A percentile compares a stretch with the other conserved stretches of the same genome.
phyloP scores from a whole-genome alignment of 441 rosid species.

The Erodium texanum region DNA sequence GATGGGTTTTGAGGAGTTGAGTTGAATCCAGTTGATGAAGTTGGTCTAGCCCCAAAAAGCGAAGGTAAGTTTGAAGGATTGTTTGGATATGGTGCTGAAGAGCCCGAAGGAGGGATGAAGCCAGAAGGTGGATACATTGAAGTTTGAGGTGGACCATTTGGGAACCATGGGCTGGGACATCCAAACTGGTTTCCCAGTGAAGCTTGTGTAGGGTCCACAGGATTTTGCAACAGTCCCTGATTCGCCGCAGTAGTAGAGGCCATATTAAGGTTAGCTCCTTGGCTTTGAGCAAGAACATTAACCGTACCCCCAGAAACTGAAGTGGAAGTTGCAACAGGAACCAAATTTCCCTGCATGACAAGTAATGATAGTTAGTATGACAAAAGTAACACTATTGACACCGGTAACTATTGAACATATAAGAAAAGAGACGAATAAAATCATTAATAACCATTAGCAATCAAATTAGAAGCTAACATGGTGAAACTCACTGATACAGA shows the following conservation, averaged over 20 bases:
- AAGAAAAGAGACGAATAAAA: background rate
- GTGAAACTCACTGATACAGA: slow-evolving; percentile 66
- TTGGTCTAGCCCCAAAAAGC: slow-evolving; percentile 40
- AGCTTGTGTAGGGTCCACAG: slow-evolving; percentile 26
- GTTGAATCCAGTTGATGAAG: slow-evolving; percentile 28
- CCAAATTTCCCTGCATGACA: slow-evolving; percentile 47
- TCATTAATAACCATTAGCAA: background rate
- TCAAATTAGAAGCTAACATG: slow-evolving; percentile 8
- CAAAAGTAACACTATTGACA: background rate
- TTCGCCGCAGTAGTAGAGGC: slow-evolving; percentile 18
- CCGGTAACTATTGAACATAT: background rate
- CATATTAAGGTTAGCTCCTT: slow-evolving; percentile 18
- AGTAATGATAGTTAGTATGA: slow-evolving; percentile 11
- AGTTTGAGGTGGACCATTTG: slow-evolving; percentile 26
- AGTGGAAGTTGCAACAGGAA: slow-evolving; percentile 26
- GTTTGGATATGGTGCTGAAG: slow-evolving; percentile 30
- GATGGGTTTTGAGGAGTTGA: slow-evolving; percentile 32
- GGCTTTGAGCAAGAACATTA: slow-evolving; percentile 25
- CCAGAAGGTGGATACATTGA: slow-evolving; percentile 25
- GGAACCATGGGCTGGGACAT: slow-evolving; percentile 35
- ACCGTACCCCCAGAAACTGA: slow-evolving; percentile 32
- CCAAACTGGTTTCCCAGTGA: slow-evolving; percentile 42
- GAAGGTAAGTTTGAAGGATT: slow-evolving; percentile 32
- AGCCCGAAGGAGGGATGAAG: slow-evolving; percentile 23
- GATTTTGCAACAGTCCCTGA: slow-evolving; percentile 26